Evolutionary conservation across 192 early-diverging fungal species (phyloP).

Genomic region (Dimargaris cristalligena): DNA sequence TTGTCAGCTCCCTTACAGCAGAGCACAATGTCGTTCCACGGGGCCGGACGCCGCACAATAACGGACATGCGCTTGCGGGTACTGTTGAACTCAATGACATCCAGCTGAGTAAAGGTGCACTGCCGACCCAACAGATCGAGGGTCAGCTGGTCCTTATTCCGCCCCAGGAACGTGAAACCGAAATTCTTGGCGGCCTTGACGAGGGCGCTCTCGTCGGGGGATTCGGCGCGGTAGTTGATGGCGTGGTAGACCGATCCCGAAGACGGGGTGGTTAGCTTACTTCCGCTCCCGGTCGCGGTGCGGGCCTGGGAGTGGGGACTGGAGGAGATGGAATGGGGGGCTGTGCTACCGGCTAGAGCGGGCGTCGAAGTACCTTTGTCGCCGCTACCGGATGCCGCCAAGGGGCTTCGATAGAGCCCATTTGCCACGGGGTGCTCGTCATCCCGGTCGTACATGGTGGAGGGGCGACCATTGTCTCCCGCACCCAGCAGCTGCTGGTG

Average conservation of each 20-base stretch:
- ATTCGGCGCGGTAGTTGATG: slow-evolving; percentile 49
- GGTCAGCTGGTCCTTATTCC: slow-evolving; percentile 33
- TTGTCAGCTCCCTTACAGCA: slow-evolving; percentile 93
- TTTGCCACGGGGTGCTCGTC: too few relatives aligned
- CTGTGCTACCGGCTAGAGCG: background rate
- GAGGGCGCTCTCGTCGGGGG: slow-evolving; percentile 70
- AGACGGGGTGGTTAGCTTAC: too few relatives aligned
- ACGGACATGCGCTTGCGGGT: slow-evolving; percentile 92
- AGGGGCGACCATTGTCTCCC: too few relatives aligned
- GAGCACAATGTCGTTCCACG: slow-evolving; percentile 64
- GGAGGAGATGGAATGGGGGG: background rate
- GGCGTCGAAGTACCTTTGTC: too few relatives aligned
- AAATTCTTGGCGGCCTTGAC: slow-evolving; percentile 61
- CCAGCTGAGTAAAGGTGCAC: slow-evolving; percentile 56
- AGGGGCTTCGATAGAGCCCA: too few relatives aligned
- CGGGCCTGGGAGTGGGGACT: too few relatives aligned
- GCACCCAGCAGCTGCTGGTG: too few relatives aligned
- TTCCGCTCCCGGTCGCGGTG: too few relatives aligned
- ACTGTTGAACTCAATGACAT: slow-evolving; percentile 88
- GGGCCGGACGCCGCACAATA: slow-evolving; percentile 54
- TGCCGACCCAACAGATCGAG: slow-evolving; percentile 53
- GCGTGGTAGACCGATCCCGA: too few relatives aligned
- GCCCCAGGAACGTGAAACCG: slow-evolving; percentile 55
- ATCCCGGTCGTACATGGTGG: too few relatives aligned
- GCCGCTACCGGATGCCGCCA: too few relatives aligned